Conservation (phyloP, 441 rosid genomes). For the Pelargonium citronellum region DNA sequence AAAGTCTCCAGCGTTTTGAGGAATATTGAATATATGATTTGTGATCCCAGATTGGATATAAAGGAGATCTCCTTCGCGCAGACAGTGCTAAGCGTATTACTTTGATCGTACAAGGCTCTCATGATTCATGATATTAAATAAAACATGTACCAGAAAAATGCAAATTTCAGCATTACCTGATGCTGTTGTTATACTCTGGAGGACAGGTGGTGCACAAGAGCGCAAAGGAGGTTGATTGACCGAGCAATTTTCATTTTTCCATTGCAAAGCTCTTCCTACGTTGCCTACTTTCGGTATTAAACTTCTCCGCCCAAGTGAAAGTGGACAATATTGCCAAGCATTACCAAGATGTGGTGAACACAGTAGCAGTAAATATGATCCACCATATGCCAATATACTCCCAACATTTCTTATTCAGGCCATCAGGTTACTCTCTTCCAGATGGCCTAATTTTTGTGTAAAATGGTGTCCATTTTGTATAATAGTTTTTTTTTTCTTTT, state of each 20-base stretch:
- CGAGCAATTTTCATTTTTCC: slow-evolving; percentile 13
- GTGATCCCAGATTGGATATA: slow-evolving; percentile 79
- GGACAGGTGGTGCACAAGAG: slow-evolving; percentile 52
- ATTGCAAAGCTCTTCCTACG: slow-evolving; percentile 24
- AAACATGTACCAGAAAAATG: slow-evolving; percentile 37
- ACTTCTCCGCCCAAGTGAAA: slow-evolving; percentile 15
- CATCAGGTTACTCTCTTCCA: slow-evolving; percentile 19
- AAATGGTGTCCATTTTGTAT: slow-evolving; percentile 30
- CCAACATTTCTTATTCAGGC: slow-evolving; percentile 31
- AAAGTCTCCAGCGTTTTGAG: neutral
- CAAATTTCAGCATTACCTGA: slow-evolving; percentile 50
- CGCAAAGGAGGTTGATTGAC: slow-evolving; percentile 41
- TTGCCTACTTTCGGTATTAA: slow-evolving; percentile 17
- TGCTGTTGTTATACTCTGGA: slow-evolving; percentile 56
- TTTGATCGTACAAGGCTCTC: slow-evolving; percentile 82
- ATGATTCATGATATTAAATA: slow-evolving; percentile 69
- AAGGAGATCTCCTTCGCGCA: slow-evolving; percentile 73
- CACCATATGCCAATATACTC: slow-evolving; percentile 14
- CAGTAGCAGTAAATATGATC: slow-evolving; percentile 22
- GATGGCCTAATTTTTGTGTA: slow-evolving; percentile 30
- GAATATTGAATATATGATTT: slow-evolving; percentile 25
- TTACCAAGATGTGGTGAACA: slow-evolving; percentile 18
- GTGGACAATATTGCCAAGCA: slow-evolving; percentile 12
- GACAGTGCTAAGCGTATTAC: slow-evolving; percentile 87
- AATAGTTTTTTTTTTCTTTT: slow-evolving; percentile 19